Evolutionary conservation across 805 yeast genomes (phyloP).

Genomic region (Teunomyces barrocoloradensis): DNA sequence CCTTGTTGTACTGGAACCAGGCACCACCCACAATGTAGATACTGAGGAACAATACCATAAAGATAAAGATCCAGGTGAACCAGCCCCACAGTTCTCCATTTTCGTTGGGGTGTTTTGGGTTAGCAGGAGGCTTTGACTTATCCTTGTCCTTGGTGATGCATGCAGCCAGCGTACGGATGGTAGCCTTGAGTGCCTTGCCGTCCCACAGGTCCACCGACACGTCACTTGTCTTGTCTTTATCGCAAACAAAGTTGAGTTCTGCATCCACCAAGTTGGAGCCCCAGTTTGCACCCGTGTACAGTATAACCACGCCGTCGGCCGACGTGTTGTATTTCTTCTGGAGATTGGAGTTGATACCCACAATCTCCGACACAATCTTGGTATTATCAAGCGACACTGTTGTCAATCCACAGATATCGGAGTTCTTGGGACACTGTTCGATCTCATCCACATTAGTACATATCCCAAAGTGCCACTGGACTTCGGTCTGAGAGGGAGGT

Average conservation of each 20-base stretch:
- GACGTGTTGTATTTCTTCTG: conserved; percentile 24
- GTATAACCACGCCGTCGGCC: conserved; percentile 36
- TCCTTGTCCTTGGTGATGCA: conserved; percentile 36
- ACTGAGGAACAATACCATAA: conserved; percentile 66
- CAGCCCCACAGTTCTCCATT: conserved; percentile 67
- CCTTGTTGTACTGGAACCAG: conserved; percentile 71
- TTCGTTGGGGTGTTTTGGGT: conserved; percentile 19
- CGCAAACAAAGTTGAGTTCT: conserved; percentile 47
- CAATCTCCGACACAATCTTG: conserved; percentile 55
- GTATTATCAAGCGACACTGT: conserved; percentile 50
- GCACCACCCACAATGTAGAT: conserved; percentile 72
- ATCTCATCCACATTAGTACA: conserved; percentile 52
- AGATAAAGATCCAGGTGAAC: conserved; percentile 77
- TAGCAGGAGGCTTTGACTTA: conserved; percentile 22
- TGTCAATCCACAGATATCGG: conserved; percentile 78
- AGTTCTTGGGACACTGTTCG: conserved; percentile 62
- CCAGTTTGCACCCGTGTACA: conserved; percentile 62
- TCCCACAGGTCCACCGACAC: conserved; percentile 38
- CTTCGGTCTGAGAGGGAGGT: conserved; percentile 71
- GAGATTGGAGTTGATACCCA: conserved; percentile 51
- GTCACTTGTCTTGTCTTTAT: conserved; percentile 16
- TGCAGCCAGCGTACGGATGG: conserved; percentile 37
- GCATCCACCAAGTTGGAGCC: conserved; percentile 57
- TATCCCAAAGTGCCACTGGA: conserved; percentile 66
- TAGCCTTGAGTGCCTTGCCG: conserved; percentile 25